Conservation (phyloP, 768 basidiomycete genomes). For the Termitomyces sp. region DNA sequence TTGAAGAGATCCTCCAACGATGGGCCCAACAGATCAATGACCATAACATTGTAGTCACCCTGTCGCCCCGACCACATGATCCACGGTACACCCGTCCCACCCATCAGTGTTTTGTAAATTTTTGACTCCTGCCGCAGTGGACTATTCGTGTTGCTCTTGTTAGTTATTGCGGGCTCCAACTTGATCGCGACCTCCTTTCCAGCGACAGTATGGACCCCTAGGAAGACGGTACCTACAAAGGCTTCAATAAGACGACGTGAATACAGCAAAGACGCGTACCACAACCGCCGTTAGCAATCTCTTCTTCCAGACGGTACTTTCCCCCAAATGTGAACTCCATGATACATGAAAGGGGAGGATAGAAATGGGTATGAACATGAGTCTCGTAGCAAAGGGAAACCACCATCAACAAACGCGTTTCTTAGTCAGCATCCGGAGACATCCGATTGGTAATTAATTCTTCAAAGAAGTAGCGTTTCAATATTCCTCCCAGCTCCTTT, state of each 20-base stretch:
- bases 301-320: slow-evolving; percentile 74
- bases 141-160: slow-evolving; percentile 34
- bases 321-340: slow-evolving; percentile 57
- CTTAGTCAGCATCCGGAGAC: too few relatives aligned
- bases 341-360: slow-evolving; percentile 1
- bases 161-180: slow-evolving; percentile 58
- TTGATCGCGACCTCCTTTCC: slow-evolving; percentile 86
- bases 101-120: slow-evolving; percentile 89
- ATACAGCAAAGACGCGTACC: slow-evolving; percentile 35
- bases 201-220: slow-evolving; percentile 75
- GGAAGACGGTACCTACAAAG: slow-evolving; percentile 62
- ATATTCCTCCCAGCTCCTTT: too few relatives aligned
- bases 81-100: slow-evolving; percentile 86
- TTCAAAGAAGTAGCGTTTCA: too few relatives aligned
- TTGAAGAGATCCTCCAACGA: slow-evolving; percentile 85
- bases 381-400: not conserved
- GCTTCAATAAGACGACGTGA: slow-evolving; percentile 9
- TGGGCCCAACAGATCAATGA: slow-evolving; percentile 94
- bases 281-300: slow-evolving; percentile 78
- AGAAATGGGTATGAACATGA: not conserved
- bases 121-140: slow-evolving; percentile 86
- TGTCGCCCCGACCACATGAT: slow-evolving; percentile 90
- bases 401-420: too few relatives aligned
- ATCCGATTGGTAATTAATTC: too few relatives aligned
- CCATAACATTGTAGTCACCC: slow-evolving; percentile 95